Conservation (phyloP, 306 rosid genomes). For the Glycyrrhiza uralensis region DNA sequence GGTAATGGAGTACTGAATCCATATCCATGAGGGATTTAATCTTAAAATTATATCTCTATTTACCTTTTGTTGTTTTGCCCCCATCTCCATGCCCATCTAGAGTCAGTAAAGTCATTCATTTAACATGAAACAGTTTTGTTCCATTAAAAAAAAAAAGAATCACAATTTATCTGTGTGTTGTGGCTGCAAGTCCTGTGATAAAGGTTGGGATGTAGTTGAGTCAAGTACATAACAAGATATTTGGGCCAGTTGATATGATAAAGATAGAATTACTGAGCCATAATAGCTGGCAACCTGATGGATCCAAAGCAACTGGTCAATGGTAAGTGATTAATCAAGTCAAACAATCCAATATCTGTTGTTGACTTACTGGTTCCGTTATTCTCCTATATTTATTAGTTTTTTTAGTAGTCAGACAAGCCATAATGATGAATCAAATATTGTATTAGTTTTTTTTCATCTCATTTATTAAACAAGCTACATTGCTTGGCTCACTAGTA, state of each 20-base stretch:
- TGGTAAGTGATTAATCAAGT: slow-evolving; percentile 9
- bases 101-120: not conserved
- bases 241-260: not conserved
- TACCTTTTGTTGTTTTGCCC: slow-evolving; percentile 10
- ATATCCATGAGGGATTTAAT: not conserved
- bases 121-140: not conserved
- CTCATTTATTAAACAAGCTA: not conserved
- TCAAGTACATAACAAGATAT: not conserved
- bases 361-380: not conserved
- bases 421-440: not conserved
- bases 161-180: not conserved
- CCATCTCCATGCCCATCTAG: not conserved
- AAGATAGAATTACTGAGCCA: not conserved
- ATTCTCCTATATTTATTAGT: too few relatives aligned
- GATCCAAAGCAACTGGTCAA: slow-evolving; percentile 22
- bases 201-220: slow-evolving; percentile 19
- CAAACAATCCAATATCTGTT: not conserved
- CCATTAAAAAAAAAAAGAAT: not conserved
- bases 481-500: not conserved
- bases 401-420: too few relatives aligned
- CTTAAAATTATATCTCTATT: slow-evolving; percentile 16
- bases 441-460: not conserved
- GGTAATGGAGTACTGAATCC: slow-evolving; percentile 46
- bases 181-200: not conserved
- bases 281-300: slow-evolving; percentile 19